Percentiles rank a stretch among this genome's conserved stretches.
phyloP scores from a whole-genome alignment of 2,329 filamentous ascomycete genomes.

The Colletotrichum neosansevieriae region DNA sequence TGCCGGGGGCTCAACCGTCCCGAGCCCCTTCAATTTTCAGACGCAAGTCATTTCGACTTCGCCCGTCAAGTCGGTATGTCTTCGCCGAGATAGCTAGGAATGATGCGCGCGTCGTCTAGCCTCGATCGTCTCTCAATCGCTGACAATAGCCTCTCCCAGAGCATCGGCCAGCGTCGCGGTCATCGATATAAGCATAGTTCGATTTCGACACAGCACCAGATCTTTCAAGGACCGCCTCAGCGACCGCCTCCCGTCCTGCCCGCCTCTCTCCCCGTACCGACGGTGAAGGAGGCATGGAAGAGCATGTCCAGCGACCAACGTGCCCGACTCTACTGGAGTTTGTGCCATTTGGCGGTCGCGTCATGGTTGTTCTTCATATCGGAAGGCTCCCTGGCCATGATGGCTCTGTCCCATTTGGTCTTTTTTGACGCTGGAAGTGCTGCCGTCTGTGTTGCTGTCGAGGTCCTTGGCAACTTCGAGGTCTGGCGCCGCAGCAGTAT shows the following conservation, averaged over 20 bases:
- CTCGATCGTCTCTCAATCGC: conserved; percentile 11
- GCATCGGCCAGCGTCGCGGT: conserved; percentile 89
- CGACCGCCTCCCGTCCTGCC: conserved; percentile 89
- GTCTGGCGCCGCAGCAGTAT: conserved; percentile 95
- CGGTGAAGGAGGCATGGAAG: conserved; percentile 85
- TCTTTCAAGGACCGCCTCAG: conserved; percentile 91
- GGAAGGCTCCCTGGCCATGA: conserved; percentile 88
- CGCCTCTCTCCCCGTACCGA: conserved; percentile 91
- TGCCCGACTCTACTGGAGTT: conserved; percentile 86
- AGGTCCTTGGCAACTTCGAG: conserved; percentile 96
- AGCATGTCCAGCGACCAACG: conserved; percentile 93
- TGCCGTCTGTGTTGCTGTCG: conserved; percentile 89
- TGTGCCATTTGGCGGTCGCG: conserved; percentile 87
- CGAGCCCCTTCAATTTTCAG: conserved; percentile 94
- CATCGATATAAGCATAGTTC: conserved; percentile 99
- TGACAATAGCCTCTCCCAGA: conserved; percentile 61
- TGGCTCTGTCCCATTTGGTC: conserved; percentile 90
- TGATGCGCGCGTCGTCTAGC: conserved; percentile 15
- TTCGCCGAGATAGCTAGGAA: neutral
- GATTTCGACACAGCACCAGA: conserved; percentile 88
- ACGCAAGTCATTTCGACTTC: conserved; percentile 81
- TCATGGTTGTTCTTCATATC: conserved; percentile 88
- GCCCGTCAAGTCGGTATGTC: conserved; percentile 80
- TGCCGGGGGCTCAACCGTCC: conserved; percentile 48
- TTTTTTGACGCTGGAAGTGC: conserved; percentile 96